Percentiles rank a stretch among this genome's conserved stretches.
phyloP scores from a whole-genome alignment of 768 basidiomycete genomes.

The Mycena galericulata region DNA sequence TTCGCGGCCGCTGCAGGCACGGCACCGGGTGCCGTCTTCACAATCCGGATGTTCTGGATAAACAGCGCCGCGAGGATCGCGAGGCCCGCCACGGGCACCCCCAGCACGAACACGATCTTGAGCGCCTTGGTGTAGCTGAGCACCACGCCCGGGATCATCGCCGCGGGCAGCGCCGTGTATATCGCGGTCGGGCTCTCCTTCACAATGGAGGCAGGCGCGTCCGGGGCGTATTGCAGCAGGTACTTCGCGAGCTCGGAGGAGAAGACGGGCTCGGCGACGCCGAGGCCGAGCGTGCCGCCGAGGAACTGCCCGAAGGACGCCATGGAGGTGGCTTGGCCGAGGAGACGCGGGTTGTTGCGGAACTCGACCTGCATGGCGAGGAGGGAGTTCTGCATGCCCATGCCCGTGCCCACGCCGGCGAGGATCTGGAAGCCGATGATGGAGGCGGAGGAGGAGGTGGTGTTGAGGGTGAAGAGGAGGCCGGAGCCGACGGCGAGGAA shows the following conservation, averaged over 20 bases:
- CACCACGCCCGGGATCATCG: conserved; percentile 34
- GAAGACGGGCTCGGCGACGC: conserved; percentile 32
- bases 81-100: conserved; percentile 26
- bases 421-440: conserved; percentile 35
- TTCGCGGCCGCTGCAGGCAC: background rate
- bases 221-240: conserved; percentile 30
- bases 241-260: conserved; percentile 22
- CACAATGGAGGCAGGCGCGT: conserved; percentile 23
- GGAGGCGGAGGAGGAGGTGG: background rate
- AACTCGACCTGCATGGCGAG: conserved; percentile 37
- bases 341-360: background rate
- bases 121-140: conserved; percentile 16
- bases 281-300: conserved; percentile 27
- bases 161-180: conserved; percentile 21
- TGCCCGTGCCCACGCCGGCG: conserved; percentile 33
- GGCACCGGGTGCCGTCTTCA: background rate
- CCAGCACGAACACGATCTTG: conserved; percentile 25
- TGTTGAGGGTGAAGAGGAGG: conserved; percentile 22
- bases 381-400: conserved; percentile 37
- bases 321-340: conserved; percentile 34
- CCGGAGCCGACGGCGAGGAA: conserved; percentile 33
- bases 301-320: conserved; percentile 32
- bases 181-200: conserved; percentile 32
- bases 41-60: conserved; percentile 10
- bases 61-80: background rate